phyloP scores from a whole-genome alignment of 768 basidiomycete genomes.

The Tephrocybe sp. region DNA sequence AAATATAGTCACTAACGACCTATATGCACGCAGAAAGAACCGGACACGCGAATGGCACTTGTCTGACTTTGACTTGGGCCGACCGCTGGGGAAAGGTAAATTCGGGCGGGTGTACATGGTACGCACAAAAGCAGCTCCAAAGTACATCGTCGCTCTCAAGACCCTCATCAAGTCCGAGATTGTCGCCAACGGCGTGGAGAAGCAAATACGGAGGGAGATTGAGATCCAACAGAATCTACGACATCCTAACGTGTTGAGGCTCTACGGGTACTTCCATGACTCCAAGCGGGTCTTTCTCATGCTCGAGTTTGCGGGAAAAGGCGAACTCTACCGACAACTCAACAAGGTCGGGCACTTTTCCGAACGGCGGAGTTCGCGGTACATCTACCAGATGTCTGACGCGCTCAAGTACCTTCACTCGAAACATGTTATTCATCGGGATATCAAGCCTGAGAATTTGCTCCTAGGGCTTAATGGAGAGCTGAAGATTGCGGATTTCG shows the following conservation, averaged over 20 bases:
- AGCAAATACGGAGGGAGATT: conserved; percentile 95
- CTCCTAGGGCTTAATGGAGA: conserved; percentile 94
- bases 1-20: background rate
- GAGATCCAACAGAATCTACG: conserved; percentile 97
- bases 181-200: conserved; percentile 87
- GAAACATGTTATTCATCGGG: conserved; percentile 98
- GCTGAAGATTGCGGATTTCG: conserved; percentile 97
- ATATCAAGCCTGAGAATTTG: conserved; percentile 98
- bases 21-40: conserved; percentile 41
- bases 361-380: conserved; percentile 84
- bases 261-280: conserved; percentile 99
- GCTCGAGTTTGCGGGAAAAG: conserved; percentile 96
- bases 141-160: conserved; percentile 95
- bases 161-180: conserved; percentile 97
- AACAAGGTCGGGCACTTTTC: conserved; percentile 83
- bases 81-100: conserved; percentile 96
- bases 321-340: conserved; percentile 96
- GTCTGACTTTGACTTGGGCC: conserved; percentile 88
- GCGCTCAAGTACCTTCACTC: conserved; percentile 90
- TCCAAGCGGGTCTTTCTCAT: conserved; percentile 96
- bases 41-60: conserved; percentile 88
- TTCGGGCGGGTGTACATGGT: conserved; percentile 99
- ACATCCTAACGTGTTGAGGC: conserved; percentile 90
- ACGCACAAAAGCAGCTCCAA: conserved; percentile 82
- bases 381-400: conserved; percentile 98